Percentiles rank a stretch among this genome's conserved stretches.
phyloP scores from a whole-genome alignment of 495 filamentous ascomycete species.

The Hypoxylon lienhwacheense region DNA sequence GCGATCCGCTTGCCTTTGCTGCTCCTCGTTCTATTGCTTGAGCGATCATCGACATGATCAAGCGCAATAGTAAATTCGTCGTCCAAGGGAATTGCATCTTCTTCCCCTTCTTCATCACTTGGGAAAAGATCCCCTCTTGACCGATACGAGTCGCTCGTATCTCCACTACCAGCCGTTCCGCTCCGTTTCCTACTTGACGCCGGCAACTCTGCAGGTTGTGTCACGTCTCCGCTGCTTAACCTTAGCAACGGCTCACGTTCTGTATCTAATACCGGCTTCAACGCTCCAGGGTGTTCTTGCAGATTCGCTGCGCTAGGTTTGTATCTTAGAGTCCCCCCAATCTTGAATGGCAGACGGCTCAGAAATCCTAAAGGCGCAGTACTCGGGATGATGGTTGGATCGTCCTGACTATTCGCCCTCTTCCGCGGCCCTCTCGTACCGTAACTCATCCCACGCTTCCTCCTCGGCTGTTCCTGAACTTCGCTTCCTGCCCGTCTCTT shows the following conservation, averaged over 20 bases:
- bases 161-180: slow-evolving; percentile 76
- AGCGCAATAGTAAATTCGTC: slow-evolving; percentile 89
- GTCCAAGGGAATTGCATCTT: slow-evolving; percentile 88
- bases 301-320: slow-evolving; percentile 89
- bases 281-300: slow-evolving; percentile 75
- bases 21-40: slow-evolving; percentile 65
- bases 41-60: slow-evolving; percentile 72
- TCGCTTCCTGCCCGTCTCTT: slow-evolving; percentile 47
- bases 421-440: slow-evolving; percentile 67
- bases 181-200: slow-evolving; percentile 68
- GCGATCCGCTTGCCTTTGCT: slow-evolving; percentile 63
- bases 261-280: slow-evolving; percentile 43
- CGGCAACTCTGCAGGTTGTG: slow-evolving; percentile 16
- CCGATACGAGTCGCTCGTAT: slow-evolving; percentile 84
- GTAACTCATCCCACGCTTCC: slow-evolving; percentile 86
- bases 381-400: slow-evolving; percentile 89
- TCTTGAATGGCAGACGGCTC: slow-evolving; percentile 78
- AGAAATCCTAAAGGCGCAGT: slow-evolving; percentile 86
- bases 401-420: slow-evolving; percentile 69
- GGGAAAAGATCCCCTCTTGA: slow-evolving; percentile 94
- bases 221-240: slow-evolving; percentile 43
- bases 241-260: slow-evolving; percentile 78
- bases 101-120: slow-evolving; percentile 84
- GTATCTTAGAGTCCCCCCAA: slow-evolving; percentile 82
- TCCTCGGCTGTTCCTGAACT: slow-evolving; percentile 64